phyloP scores from a whole-genome alignment of 306 rosid species.

The Prunus kanzakura region DNA sequence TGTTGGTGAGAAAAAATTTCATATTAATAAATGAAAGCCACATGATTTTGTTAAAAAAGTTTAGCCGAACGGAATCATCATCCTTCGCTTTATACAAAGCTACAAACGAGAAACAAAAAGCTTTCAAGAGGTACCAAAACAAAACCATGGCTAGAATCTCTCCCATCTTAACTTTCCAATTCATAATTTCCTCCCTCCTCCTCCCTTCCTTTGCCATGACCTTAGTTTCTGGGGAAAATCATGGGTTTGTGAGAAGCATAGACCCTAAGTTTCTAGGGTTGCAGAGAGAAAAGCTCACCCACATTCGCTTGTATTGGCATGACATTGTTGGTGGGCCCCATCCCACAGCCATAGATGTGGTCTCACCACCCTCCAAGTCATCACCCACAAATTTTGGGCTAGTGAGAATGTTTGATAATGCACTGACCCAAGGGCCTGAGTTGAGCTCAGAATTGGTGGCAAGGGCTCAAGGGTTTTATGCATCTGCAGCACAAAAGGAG shows the following conservation, averaged over 20 bases:
- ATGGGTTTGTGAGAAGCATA: constrained; percentile 23
- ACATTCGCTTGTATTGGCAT: constrained; percentile 64
- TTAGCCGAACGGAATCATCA: neutral
- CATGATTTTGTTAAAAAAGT: neutral
- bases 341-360: constrained; percentile 18
- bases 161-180: neutral
- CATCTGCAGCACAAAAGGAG: constrained; percentile 20
- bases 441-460: constrained; percentile 30
- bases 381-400: constrained; percentile 22
- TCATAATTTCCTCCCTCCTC: neutral
- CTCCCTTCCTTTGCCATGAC: neutral
- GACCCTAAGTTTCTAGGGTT: constrained; percentile 34
- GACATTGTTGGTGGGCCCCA: constrained; percentile 37
- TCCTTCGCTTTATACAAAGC: neutral
- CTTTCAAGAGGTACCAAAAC: neutral
- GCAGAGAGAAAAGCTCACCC: constrained; percentile 50
- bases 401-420: constrained; percentile 30
- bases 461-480: constrained; percentile 40
- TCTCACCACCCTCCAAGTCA: constrained; percentile 13
- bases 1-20: too few species aligned
- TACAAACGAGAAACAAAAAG: neutral
- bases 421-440: constrained; percentile 26
- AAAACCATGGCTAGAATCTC: constrained; percentile 1
- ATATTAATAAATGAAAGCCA: neutral
- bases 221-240: neutral